Evolutionary conservation across 2,329 filamentous ascomycete genomes (phyloP), one percentile per base, ranked within the genome.

Genomic region (Talaromyces funiculosus): DNA sequence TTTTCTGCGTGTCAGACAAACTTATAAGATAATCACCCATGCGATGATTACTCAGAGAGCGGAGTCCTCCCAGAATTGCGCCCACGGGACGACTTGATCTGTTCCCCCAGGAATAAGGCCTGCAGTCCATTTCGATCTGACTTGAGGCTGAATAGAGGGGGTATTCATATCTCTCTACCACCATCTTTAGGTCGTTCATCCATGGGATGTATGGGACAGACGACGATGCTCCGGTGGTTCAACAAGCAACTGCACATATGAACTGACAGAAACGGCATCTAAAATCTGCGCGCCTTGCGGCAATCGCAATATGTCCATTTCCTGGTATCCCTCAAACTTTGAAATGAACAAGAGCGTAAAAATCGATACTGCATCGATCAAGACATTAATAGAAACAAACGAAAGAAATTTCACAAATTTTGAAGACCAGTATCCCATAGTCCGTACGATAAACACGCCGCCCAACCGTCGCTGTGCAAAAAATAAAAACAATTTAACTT

Each of bases 161-260:
- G 33, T 18, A n/a, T 24, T 18, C 26, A 29, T 38, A 61, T 62
- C 70, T 60, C 73, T 80, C 66, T 80, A 63, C 78, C 78, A 80
- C 78, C 76, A 70, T 72, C 72, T 80, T 78, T 80, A 80, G 78
- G 76, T 75, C 69, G 72, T 73, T 72, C 68, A 71, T 69, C 72
- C 71, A 77, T 72, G 62, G 70, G 63, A 47, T 37, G 47, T 20
- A 29, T 42, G 38, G 62, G 68, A 64, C 64, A 70, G 69, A 72
- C 65, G 68, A 67, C 67, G 71, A 75, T 75, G 73, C 72, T 72
- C 53, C 67, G 68, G 67, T 54, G 51, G 51, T 26, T 47, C 43
- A 35, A 51, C 20, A 51, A n/a, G 4, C 43, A 12, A 49, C n/a
- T n/a, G n/a, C 47, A 12, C 10, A 33, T 33, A 20, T 51, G 29